Evolutionary conservation across 345 rosid species (phyloP), one percentile per base, ranked within the genome.

Genomic region (Pugionium dolabratum): DNA sequence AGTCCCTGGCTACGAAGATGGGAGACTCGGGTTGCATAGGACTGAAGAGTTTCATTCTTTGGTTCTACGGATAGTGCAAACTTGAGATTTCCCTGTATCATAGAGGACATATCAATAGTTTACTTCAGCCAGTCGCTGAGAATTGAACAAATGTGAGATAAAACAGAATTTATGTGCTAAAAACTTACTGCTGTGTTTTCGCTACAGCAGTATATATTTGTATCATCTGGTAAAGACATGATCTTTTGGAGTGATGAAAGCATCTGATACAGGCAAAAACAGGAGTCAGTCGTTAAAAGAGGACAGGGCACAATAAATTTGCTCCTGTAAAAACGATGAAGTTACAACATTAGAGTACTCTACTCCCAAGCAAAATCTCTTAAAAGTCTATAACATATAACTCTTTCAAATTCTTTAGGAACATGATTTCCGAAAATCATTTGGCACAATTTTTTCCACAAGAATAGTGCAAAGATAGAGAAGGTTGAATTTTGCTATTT

Each of bases 31-130:
- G 89, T 85, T 73, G 92, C 84, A 80, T 94, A 90, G 2, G 92
- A 79, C 75, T 78, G 84, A 64, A 94, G 97, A 33, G 82, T 82
- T 82, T 86, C 89, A 56, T 90, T 94, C 70, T 82, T 86, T 67
- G 96, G 97, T 81, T 94, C 99, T 50, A 94, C 75, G 1, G 95
- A 88, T 73, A 94, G 54, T 28, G 99, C 99, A 72, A 94, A 94
- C 79, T 88, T 90, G 7, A 95, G 78, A 75, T 90, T 90, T 54
- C 87, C 74, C 99, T 94, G 91, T 50, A 44, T 37, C 69, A 78
- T 66, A 69, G 61, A 9, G 31, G 37, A 47, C 1, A 27, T 43
- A 59, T 41, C 43, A 26, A 75, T 61, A 59, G 9, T 56, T 66
- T 51, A 31, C 34, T 59, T 66, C 62, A 7, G 37, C 9, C 5